Conservation (phyloP, 2,329 filamentous ascomycete genomes). For the Alternaria gansuensis region DNA sequence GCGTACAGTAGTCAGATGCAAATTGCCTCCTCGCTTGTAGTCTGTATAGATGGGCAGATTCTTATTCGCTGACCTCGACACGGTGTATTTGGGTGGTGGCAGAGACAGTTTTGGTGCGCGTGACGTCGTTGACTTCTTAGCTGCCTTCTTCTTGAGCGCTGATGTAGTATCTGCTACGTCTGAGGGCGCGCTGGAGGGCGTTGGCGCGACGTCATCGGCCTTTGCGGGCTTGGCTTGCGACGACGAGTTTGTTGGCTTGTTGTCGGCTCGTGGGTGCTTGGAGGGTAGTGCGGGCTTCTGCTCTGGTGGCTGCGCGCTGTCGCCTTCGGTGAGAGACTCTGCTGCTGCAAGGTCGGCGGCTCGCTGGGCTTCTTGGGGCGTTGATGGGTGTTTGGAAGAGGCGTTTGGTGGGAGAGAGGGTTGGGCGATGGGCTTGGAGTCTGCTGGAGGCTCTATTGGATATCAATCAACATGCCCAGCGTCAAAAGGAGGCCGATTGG, state of each 20-base stretch:
- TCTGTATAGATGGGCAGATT: conserved; percentile 81
- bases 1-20: conserved; percentile 76
- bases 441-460: conserved; percentile 31
- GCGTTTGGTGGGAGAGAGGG: conserved; percentile 29
- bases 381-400: conserved; percentile 44
- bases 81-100: conserved; percentile 66
- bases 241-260: conserved; percentile 10
- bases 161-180: conserved; percentile 18
- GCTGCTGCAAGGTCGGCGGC: conserved; percentile 46
- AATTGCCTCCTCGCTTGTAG: conserved; percentile 77
- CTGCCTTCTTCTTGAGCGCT: conserved; percentile 16
- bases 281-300: conserved; percentile 38
- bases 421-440: conserved; percentile 39
- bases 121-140: conserved; percentile 14
- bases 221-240: conserved; percentile 19
- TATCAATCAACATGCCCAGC: conserved; percentile 2
- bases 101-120: conserved; percentile 21
- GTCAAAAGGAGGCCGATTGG: neutral
- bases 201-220: conserved; percentile 6
- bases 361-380: conserved; percentile 40
- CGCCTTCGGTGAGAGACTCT: conserved; percentile 47
- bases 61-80: conserved; percentile 74
- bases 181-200: conserved; percentile 8
- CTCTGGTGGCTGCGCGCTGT: conserved; percentile 42
- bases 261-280: conserved; percentile 18